Evolutionary conservation across 1,284 basidiomycete genomes (phyloP), one percentile per base, ranked within the genome.

Genomic region (Microbotryomycetes sp.): DNA sequence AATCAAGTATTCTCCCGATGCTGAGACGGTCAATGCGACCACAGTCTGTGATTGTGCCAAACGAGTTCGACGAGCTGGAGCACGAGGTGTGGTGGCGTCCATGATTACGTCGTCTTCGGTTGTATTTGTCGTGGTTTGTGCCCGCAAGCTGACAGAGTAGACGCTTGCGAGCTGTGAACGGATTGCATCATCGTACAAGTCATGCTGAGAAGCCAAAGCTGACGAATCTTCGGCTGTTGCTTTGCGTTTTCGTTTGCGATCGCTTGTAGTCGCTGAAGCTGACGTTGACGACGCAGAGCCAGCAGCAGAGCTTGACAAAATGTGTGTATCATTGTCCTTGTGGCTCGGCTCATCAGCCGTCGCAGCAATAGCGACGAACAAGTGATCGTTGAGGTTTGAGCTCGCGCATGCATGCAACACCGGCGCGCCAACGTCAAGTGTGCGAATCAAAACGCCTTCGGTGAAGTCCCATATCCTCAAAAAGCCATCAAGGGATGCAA

Each of bases 391-490:
- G 74, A 84, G 81, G 61, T 79, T 79, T 62, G 84, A 80, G 73
- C 89, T 86, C 1, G 83, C 82, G 59, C 85, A 84, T 66, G 93
- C 78, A 68, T 84, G 82, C 59, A 84, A 81, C 67, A 96, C 86
- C 5, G 89, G 84, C 62, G 86, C 82, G 48, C 80, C 81, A 49
- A 89, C 72, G 62, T 82, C 79, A 60, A 93, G 82, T 1, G 85
- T 87, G 66, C 86, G 84, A 59, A 97, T 79, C 16, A 96, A 78
- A 3, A 82, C 80, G 1, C 86, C 92, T 66, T 97, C 92, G 56
- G 94, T 79, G 75, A 89, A 94, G 77, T 97, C 92, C 94, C 94
- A 97, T 14, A 94, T 79, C 74, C 89, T 85, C 68, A 97, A 77
- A 28, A 81, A 82, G 14, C 93, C 94, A 71, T 93, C 88, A 57